Evolutionary conservation across 2,329 filamentous ascomycete species (phyloP).

Genomic region (Alternaria arborescens): DNA sequence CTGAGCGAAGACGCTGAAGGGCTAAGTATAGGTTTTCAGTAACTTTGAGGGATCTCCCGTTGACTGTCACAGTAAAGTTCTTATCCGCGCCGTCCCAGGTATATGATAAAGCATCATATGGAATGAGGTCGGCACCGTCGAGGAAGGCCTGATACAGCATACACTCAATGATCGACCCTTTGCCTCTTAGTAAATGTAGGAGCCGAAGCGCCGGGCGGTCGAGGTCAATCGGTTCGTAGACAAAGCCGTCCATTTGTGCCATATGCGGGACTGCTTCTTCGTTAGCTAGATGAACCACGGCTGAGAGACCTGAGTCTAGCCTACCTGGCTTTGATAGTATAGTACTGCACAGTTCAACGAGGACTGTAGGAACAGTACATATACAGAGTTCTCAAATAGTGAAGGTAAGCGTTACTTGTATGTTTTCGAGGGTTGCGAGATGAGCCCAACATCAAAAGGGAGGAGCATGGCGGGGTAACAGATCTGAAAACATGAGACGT

Average conservation of each 20-base stretch:
- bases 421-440: not conserved
- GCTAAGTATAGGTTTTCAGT: not conserved
- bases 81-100: not conserved
- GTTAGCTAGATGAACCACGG: not conserved
- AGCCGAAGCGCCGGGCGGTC: not conserved
- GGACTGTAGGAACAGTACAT: not conserved
- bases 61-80: not conserved
- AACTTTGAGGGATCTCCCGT: rapidly evolving
- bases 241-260: not conserved
- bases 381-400: not conserved
- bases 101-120: conserved; percentile 13
- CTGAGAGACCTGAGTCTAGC: not conserved
- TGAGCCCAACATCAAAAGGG: not conserved
- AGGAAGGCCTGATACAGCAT: conserved; percentile 16
- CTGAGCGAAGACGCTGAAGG: not conserved
- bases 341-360: not conserved
- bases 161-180: conserved; percentile 12
- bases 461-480: not conserved
- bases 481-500: not conserved
- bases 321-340: not conserved
- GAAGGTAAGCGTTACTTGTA: not conserved
- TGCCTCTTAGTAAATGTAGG: not conserved
- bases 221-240: not conserved
- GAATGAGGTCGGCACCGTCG: rapidly evolving
- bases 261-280: not conserved